Evolutionary conservation across 768 basidiomycete species (phyloP), one percentile per base, ranked within the genome.

Genomic region (Tricholoma sp.): DNA sequence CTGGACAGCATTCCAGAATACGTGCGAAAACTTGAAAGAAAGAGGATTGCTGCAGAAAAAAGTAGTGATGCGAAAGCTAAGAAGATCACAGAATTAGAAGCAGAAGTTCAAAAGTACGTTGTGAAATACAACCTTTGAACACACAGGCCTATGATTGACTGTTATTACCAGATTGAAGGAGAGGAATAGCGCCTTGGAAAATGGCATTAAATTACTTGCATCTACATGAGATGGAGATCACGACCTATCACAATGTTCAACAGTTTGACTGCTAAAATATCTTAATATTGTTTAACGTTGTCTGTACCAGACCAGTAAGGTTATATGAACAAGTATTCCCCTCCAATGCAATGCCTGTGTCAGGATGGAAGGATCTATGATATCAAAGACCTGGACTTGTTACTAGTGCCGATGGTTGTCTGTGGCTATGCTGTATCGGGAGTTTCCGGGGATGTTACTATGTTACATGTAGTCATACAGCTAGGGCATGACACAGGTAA

Each of bases 1-100:
- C 50, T 61, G 7, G 41, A 60, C 4, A 49, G 32, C 22, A 51
- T 72, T 0, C 55, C 59, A 41, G 63, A 66, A 8, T 72, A 75
- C 50, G 66, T 80, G 41, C 58, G 58, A 32, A 71, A 68, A 53
- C 68, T 80, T 35, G 77, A 81, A 58, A 68, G 74, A 35, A 73
- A 72, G 55, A 59, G 67, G 9, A 61, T 61, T 8, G 74, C 77
- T 19, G 66, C 73, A 49, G 71, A 70, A 45, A 69, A 72, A 45
- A 69, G 72, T 22, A 72, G 70, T 12, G 63, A 64, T 3, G 66
- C 64, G 4, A 79, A 78, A 59, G 64, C 64, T 31, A 63, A 58
- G 41, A 67, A 65, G 56, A 75, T 77, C 32, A 54, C 54, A 8
- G 60, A 65, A 46, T 57, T 76, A 31, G 63, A 71, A 51, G 57